phyloP scores from a whole-genome alignment of 2,329 filamentous ascomycete genomes.

The Ascocoryne sarcoides region DNA sequence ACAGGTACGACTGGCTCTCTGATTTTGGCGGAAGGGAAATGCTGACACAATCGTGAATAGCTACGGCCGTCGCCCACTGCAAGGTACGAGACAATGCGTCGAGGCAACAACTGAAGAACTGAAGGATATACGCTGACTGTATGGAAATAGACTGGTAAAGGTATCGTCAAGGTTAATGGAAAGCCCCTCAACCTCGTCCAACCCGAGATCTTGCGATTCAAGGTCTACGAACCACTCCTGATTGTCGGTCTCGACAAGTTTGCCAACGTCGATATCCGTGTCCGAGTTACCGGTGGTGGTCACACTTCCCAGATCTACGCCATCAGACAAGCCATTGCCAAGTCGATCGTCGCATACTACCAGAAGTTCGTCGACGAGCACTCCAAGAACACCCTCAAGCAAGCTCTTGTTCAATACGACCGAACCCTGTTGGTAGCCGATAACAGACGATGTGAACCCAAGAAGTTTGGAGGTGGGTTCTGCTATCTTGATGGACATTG shows the following conservation, averaged over 20 bases:
- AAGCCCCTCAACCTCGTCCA: conserved; percentile 88
- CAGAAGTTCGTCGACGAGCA: conserved; percentile 99
- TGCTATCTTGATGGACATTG: conserved; percentile 1
- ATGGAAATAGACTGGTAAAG: conserved; percentile 57
- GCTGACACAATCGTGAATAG: conserved; percentile 36
- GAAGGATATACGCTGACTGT: conserved; percentile 4
- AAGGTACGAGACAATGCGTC: conserved; percentile 45
- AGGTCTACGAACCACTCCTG: conserved; percentile 99
- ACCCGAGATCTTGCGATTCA: conserved; percentile 96
- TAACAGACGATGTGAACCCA: conserved; percentile 98
- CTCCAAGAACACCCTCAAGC: conserved; percentile 99
- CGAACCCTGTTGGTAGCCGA: conserved; percentile 96
- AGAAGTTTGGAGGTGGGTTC: conserved; percentile 61
- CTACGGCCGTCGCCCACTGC: conserved; percentile 67
- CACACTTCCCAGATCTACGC: conserved; percentile 97
- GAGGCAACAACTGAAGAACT: conserved; percentile 16
- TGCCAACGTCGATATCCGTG: conserved; percentile 91
- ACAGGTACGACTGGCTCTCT: conserved; percentile 31
- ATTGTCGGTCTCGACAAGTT: conserved; percentile 98
- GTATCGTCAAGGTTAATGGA: conserved; percentile 97
- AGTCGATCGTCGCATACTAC: conserved; percentile 97
- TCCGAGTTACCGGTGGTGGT: conserved; percentile 93
- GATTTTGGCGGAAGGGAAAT: conserved; percentile 16
- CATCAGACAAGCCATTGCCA: conserved; percentile 97
- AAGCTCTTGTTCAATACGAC: conserved; percentile 91